Evolutionary conservation across 1,284 basidiomycete species (phyloP).

Genomic region (Coriolopsis trogii): DNA sequence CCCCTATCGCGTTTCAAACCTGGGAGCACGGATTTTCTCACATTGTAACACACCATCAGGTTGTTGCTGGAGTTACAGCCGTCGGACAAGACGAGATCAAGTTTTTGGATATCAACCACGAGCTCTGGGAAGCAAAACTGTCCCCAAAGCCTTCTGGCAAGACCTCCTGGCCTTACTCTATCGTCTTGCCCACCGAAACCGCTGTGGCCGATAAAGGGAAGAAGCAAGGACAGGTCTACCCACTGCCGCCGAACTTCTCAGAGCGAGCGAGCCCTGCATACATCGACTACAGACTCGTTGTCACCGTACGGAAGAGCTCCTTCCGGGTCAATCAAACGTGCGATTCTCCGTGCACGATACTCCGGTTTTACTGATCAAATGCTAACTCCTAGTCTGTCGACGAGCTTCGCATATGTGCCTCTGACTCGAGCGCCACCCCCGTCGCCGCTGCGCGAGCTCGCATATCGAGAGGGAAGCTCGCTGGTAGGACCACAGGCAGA

Average conservation of each 20-base stretch:
- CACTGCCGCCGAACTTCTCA: constrained; percentile 40
- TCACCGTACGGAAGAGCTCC: constrained; percentile 36
- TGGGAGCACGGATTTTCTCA: no score
- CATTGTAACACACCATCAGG: no score
- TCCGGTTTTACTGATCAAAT: neutral
- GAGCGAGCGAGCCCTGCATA: constrained; percentile 42
- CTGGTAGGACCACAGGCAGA: constrained; percentile 37
- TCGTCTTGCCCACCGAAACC: constrained; percentile 36
- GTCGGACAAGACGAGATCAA: constrained; percentile 40
- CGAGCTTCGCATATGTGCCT: constrained; percentile 38
- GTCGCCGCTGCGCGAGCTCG: constrained; percentile 34
- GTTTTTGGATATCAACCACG: constrained; percentile 34
- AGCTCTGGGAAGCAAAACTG: constrained; percentile 30
- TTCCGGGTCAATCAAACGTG: constrained; percentile 39
- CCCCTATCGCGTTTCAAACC: no score
- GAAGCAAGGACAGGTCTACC: constrained; percentile 30
- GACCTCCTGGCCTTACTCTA: constrained; percentile 37
- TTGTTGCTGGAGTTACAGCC: constrained; percentile 35
- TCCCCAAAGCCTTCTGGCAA: no score
- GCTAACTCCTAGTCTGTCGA: constrained; percentile 27
- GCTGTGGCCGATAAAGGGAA: constrained; percentile 23
- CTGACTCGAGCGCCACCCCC: constrained; percentile 35
- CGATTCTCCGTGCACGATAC: constrained; percentile 1
- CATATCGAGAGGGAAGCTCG: constrained; percentile 34
- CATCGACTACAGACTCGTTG: constrained; percentile 42